Evolutionary conservation across 257 asterid genomes (phyloP).

Genomic region (Solanum gracilifrons): DNA sequence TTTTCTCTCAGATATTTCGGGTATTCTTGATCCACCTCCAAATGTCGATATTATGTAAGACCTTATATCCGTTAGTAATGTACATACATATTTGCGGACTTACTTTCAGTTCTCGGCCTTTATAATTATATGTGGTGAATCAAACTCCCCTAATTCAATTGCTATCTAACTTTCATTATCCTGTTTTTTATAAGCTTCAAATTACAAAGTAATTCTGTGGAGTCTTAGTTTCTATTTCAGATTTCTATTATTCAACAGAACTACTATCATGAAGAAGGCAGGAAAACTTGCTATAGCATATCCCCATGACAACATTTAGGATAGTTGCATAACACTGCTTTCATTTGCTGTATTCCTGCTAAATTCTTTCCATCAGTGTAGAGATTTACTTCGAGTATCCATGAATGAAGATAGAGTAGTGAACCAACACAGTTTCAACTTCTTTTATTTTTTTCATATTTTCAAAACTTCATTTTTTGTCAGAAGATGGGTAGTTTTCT

Average conservation of each 20-base stretch:
- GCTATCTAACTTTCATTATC: neutral
- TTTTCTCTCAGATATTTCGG: slow-evolving; percentile 38
- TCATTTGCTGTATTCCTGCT: neutral
- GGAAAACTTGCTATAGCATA: neutral
- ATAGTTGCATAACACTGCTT: neutral
- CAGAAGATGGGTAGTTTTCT: neutral
- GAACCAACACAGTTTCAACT: neutral
- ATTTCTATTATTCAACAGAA: neutral
- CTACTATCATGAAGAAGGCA: neutral
- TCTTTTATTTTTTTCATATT: neutral
- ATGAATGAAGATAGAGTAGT: neutral
- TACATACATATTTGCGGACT: neutral
- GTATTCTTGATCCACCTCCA: slow-evolving; percentile 28
- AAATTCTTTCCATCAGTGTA: neutral
- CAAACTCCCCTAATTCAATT: neutral
- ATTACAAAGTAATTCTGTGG: neutral
- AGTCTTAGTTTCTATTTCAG: neutral
- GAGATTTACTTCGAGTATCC: neutral
- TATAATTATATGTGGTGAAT: neutral
- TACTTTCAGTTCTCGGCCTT: neutral
- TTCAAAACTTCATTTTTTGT: neutral
- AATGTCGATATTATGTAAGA: slow-evolving; percentile 34
- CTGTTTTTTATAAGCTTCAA: neutral
- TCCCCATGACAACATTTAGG: neutral
- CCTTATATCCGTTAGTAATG: neutral